Base-by-base conservation (phyloP, 345 rosid genomes). In the Eucalyptus marginata region DNA sequence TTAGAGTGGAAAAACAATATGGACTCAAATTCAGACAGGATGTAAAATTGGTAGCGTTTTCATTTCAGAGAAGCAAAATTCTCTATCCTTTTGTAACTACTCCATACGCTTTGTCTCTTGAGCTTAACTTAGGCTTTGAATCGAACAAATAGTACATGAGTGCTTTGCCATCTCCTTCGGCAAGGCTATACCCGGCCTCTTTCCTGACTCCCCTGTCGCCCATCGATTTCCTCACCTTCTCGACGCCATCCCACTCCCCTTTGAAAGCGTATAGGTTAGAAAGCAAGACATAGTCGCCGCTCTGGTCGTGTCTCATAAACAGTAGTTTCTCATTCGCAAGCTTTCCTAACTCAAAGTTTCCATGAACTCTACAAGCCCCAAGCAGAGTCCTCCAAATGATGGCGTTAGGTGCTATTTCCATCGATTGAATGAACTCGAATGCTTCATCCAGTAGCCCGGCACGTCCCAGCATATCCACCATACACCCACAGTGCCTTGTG, bases 391-490 rank as follows among this genome's bases (percentile, higher is more conserved):
- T 90, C 95, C 94, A 94, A 54, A 94, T 90, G 64, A 93, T 87
- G 36, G 89, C 94, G 83, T 92, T 91, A 9, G 93, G 93, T 49
- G 88, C 86, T 59, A 91, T 79, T 43, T 93, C 94, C 94, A 94
- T 93, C 86, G 90, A 87, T 40, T 66, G 88, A 10, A 90, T 87
- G 54, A 94, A 94, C 79, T 92, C 90, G 86, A 88, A 92, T 40
- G 93, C 95, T 91, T 91, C 92, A 27, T 80, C 84, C 52, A 94
- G 90, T 85, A 86, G 90, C 50, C 94, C 94, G 7, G 93, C 93
- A 56, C 94, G 94, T 52, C 95, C 92, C 47, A 93, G 92, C 52
- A 94, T 90, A 88, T 94, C 95, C 91, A 94, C 95, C 93, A 92
- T 92, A 86, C 93, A 93, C 40, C 94, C 91, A 56, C 85, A 91